Percentiles rank a stretch among this genome's conserved stretches.
phyloP scores from a whole-genome alignment of 2,329 filamentous ascomycete genomes.

The Paramyrothecium sp. region DNA sequence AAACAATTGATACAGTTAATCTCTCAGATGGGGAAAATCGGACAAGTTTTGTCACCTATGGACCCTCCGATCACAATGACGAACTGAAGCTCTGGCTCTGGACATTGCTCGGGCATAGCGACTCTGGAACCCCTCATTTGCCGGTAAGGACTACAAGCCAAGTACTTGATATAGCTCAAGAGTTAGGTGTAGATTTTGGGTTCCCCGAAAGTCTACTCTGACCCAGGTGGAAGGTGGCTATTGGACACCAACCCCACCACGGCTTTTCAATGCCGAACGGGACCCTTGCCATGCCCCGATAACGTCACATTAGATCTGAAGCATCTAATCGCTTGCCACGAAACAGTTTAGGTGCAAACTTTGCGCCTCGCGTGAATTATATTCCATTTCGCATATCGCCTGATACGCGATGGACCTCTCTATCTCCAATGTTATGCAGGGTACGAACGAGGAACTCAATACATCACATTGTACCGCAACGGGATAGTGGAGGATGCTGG shows the following conservation, averaged over 20 bases:
- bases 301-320: too few relatives aligned
- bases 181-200: background rate
- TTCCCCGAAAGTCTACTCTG: background rate
- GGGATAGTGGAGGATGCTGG: too few relatives aligned
- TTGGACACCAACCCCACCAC: background rate
- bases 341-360: too few relatives aligned
- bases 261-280: background rate
- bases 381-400: too few relatives aligned
- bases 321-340: too few relatives aligned
- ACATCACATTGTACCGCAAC: too few relatives aligned
- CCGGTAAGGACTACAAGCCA: background rate
- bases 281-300: too few relatives aligned
- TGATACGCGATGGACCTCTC: too few relatives aligned
- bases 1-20: background rate
- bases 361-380: too few relatives aligned
- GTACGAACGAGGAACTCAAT: too few relatives aligned
- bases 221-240: background rate
- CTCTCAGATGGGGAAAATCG: background rate
- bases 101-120: background rate
- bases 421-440: too few relatives aligned
- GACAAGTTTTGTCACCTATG: background rate
- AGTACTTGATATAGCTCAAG: background rate
- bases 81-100: background rate
- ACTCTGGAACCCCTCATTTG: background rate
- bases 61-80: background rate